phyloP scores from a whole-genome alignment of 2,329 filamentous ascomycete species.

The Fusarium metavorans region DNA sequence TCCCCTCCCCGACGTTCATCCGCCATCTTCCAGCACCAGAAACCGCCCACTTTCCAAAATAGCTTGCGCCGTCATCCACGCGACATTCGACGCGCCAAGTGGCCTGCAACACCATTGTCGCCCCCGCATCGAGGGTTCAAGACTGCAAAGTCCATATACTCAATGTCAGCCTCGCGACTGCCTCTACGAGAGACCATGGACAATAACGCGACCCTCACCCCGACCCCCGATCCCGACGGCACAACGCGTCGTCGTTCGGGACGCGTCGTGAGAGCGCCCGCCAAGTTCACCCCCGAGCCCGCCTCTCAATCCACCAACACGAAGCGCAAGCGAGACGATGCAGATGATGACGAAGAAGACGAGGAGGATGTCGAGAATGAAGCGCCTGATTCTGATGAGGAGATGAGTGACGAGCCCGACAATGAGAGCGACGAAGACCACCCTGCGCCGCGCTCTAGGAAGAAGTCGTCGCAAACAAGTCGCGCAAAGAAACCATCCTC shows the following conservation, averaged over 20 bases:
- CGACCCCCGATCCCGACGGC: constrained; percentile 63
- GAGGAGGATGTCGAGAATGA: constrained; percentile 61
- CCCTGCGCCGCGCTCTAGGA: constrained; percentile 52
- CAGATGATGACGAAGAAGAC: constrained; percentile 58
- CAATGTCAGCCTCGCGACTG: constrained; percentile 39
- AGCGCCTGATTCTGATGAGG: constrained; percentile 60
- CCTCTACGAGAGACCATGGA: constrained; percentile 58
- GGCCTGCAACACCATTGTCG: constrained; percentile 45
- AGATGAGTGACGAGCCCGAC: constrained; percentile 58
- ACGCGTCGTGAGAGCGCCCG: constrained; percentile 72
- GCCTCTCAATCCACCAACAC: constrained; percentile 54
- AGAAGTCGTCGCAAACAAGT: constrained; percentile 58
- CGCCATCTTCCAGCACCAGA: constrained; percentile 22
- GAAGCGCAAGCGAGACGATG: constrained; percentile 70
- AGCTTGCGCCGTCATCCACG: constrained; percentile 44
- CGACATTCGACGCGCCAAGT: constrained; percentile 48
- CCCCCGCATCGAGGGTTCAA: constrained; percentile 45
- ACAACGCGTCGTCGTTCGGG: constrained; percentile 74
- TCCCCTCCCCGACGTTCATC: constrained; percentile 44
- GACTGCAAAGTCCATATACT: constrained; percentile 27
- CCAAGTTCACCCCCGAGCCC: constrained; percentile 69
- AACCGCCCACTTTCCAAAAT: constrained; percentile 43
- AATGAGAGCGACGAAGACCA: constrained; percentile 61
- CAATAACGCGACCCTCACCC: constrained; percentile 61
- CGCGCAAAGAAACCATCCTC: constrained; percentile 67